These are phyloP conservation scores for Plasmodium malariae DNA, from an alignment of 169 alveolate species.

Conservation along the genomic window DNA sequence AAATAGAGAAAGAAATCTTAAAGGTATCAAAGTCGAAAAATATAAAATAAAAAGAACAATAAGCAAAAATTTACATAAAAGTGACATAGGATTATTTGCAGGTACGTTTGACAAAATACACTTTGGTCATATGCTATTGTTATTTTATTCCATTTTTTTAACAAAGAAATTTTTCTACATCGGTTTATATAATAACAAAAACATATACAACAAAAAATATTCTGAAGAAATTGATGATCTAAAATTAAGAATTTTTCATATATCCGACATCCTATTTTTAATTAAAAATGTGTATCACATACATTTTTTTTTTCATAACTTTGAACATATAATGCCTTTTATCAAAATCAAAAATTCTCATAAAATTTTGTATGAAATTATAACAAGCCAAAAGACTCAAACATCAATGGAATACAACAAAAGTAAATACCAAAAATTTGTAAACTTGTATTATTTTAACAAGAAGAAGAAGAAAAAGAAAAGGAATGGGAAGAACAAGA, in stretches of 20 bases:
- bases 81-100: constrained; percentile 68
- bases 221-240: constrained; percentile 74
- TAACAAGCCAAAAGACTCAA: constrained; percentile 28
- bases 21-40: constrained; percentile 34
- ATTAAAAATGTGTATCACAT: constrained; percentile 63
- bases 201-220: constrained; percentile 58
- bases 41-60: constrained; percentile 62
- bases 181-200: constrained; percentile 73
- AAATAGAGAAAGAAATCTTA: background rate
- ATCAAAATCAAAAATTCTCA: constrained; percentile 70
- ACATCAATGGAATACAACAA: background rate
- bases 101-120: constrained; percentile 75
- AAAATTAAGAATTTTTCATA: constrained; percentile 45
- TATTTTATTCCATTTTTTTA: constrained; percentile 61
- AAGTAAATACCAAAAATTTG: constrained; percentile 27
- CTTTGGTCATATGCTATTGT: constrained; percentile 56
- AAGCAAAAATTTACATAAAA: constrained; percentile 42
- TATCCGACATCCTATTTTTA: constrained; percentile 43
- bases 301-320: constrained; percentile 41
- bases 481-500: background rate
- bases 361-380: constrained; percentile 36
- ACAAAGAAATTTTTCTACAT: constrained; percentile 52
- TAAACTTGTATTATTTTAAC: background rate
- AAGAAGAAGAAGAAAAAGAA: background rate
- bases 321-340: constrained; percentile 39